A percentile compares a stretch with the other conserved stretches of the same genome.
These are phyloP conservation scores for Gomphus bonarii DNA, from an alignment of 1,284 basidiomycete genomes.

Conservation along the genomic window DNA sequence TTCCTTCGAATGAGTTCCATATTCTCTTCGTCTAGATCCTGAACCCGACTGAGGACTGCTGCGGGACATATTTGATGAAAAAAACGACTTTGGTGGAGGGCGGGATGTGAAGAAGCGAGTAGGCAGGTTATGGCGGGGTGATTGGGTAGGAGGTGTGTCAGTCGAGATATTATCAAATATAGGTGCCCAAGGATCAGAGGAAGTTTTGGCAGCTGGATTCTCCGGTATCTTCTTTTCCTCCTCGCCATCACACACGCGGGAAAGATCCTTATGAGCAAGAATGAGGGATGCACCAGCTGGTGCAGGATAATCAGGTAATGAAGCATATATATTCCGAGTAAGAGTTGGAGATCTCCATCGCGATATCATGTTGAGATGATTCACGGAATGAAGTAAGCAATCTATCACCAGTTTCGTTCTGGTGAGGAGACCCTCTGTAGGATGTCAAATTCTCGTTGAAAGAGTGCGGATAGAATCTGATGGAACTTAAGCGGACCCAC, in stretches of 20 bases:
- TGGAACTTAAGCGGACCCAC: too few species aligned
- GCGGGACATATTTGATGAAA: background rate
- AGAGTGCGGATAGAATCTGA: too few species aligned
- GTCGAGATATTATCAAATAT: constrained; percentile 7
- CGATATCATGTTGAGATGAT: background rate
- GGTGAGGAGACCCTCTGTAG: too few species aligned
- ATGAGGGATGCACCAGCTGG: background rate
- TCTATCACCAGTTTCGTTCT: background rate
- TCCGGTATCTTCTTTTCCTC: background rate
- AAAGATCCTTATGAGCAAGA: background rate
- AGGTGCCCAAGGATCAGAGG: constrained; percentile 6
- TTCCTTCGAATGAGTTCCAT: background rate
- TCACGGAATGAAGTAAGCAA: background rate
- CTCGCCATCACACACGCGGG: background rate
- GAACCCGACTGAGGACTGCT: background rate
- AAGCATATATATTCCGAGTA: background rate
- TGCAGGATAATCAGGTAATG: background rate
- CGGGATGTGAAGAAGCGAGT: background rate
- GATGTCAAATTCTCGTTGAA: too few species aligned
- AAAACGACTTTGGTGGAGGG: background rate
- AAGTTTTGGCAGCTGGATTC: background rate
- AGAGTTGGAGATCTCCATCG: background rate
- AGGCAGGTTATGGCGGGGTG: background rate
- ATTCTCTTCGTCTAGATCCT: background rate
- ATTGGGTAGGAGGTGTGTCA: background rate